Percentiles rank a stretch among this genome's conserved stretches.
Evolutionary conservation across 2,329 filamentous ascomycete species (phyloP).

Genomic region (Sordariomycetes sp.): DNA sequence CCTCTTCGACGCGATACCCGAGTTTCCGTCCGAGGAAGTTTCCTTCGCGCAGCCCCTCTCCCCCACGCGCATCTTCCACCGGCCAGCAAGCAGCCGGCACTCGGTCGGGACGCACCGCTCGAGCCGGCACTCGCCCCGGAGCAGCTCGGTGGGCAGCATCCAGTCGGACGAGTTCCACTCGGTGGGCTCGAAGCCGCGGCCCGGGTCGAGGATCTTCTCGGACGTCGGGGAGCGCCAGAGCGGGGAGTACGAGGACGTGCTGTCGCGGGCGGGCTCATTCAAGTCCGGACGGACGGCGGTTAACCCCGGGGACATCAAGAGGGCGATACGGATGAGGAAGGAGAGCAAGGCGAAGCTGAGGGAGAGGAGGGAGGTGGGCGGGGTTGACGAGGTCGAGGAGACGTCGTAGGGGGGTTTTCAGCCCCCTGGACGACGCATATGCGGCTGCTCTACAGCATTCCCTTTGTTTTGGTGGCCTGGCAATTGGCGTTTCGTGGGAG

Average conservation of each 20-base stretch:
- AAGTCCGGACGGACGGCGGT: conserved; percentile 5
- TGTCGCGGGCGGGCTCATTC: background rate
- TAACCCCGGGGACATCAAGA: conserved; percentile 14
- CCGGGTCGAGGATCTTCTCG: background rate
- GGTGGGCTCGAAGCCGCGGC: conserved; percentile 1
- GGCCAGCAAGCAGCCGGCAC: background rate
- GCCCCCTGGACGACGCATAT: too few relatives aligned
- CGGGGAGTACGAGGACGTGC: background rate
- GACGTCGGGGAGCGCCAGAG: background rate
- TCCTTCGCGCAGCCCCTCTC: background rate
- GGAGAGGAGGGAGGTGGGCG: conserved; percentile 4
- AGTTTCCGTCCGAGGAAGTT: conserved; percentile 5
- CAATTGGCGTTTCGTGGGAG: too few relatives aligned
- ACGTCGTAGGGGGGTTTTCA: background rate
- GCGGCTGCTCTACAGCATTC: background rate
- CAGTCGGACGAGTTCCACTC: conserved; percentile 4
- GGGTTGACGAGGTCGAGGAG: background rate
- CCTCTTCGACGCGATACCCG: conserved; percentile 11
- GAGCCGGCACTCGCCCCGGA: background rate
- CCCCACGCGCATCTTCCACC: background rate
- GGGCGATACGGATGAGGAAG: conserved; percentile 18
- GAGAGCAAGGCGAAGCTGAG: conserved; percentile 17
- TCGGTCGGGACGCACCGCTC: background rate
- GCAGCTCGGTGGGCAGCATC: background rate
- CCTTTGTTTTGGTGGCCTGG: background rate